Evolutionary conservation across 192 early-diverging fungal species (phyloP), one percentile per base, ranked within the genome.

Genomic region (Coemansia erecta): DNA sequence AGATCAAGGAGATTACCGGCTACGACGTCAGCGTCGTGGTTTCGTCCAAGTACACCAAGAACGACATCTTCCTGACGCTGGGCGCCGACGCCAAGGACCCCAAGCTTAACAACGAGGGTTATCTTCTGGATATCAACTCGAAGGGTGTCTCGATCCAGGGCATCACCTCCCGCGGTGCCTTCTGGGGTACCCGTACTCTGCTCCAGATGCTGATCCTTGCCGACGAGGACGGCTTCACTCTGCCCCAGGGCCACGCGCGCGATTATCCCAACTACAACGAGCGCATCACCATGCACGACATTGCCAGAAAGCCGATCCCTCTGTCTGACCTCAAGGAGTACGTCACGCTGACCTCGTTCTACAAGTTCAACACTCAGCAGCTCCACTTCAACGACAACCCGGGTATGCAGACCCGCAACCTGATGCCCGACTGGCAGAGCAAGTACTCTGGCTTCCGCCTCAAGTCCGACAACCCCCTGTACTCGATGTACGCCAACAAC

Each of bases 311-410:
- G 63, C 73, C 69, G 2, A 64, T 80, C 33, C 77, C 77, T 22
- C 42, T 75, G 31, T 70, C 67, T 15, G 72, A 75, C 39, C 61
- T 80, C 39, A 64, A 63, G 48, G 77, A 80, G 56, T 80, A 80
- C 21, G 63, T 55, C 4, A 61, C 62, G 23, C 54, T 80, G 17
- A 70, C 73, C 49, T 73, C 72, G 41, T 80, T 73, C 68, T 80
- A 68, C 64, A 80, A 80, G 72, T 69, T 67, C 47, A 80, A 80
- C 65, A 80, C 77, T 17, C 63, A 71, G 44, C 77, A 80, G 33
- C 51, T 68, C 47, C 77, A 80, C 62, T 67, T 68, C 49, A 80
- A 71, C 56, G 77, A 80, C 60, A 74, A 80, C 37, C 68, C 72
- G 2, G 72, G 61, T 17, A 44, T 80, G 58, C 61, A 39, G 23